Evolutionary conservation across 192 early-diverging fungal genomes (phyloP), one percentile per base, ranked within the genome.

Genomic region (Rhizoclosmatium sp.): DNA sequence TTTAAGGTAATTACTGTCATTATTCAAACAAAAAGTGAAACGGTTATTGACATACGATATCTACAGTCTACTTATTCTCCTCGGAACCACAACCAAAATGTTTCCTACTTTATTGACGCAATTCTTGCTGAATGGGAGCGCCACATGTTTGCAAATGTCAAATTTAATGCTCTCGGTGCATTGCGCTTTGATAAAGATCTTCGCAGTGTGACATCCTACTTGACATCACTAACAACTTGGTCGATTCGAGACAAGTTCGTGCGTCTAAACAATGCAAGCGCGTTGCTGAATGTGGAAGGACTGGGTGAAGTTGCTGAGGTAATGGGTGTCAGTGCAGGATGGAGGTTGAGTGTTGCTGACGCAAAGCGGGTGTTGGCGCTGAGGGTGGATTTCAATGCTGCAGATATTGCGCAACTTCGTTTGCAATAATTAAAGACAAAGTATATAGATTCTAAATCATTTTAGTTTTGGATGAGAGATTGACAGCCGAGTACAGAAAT

Each of bases 161-260:
- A 93, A 65, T 99, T 97, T 83, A 99, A 94, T 82, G 92, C 94
- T 86, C 90, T 96, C 54, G 98, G 98, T 0, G 95, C 94, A 2
- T 87, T 98, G 45, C 89, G 93, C 61, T 96, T 98, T 79, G 98
- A 99, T 69, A 94, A 94, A 81, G 97, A 99, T 79, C 80, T 98
- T 9, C 88, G 98, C 1, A 82, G 89, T 10, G 82, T 97, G 7
- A 90, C 82, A 2, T 45, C 82, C 10, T 80, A 74, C 68, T 65
- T 85, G 19, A 69, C 80, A 1, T 68, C 81, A n/a, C 47, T 75
- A n/a, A 87, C 93, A 0, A 84, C 85, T 2, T 88, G 85, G 82
- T 78, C 89, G 7, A 82, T 92, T 31, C 84, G 97, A 46, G 94
- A 95, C 72, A 91, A 87, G 68, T 92, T 97, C 77, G 88, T 93